Evolutionary conservation across 495 filamentous ascomycete species (phyloP).

Genomic region (Rhizodiscina lignyota): DNA sequence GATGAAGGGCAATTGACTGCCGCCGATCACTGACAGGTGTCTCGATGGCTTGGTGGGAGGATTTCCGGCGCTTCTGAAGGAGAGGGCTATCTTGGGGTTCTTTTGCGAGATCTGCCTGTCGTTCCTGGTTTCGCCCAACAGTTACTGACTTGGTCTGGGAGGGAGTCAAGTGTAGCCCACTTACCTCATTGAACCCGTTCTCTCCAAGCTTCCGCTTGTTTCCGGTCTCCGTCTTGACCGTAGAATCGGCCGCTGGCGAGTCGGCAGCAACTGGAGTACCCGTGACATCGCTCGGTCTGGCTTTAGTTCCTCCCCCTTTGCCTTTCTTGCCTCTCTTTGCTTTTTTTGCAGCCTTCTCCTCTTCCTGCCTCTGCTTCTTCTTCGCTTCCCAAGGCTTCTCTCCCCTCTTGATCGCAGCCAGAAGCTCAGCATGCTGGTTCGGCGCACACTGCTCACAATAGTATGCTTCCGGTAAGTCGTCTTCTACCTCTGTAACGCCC

Average conservation of each 20-base stretch:
- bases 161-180: too few species aligned
- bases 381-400: conserved; percentile 76
- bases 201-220: not conserved
- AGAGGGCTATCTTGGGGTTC: not conserved
- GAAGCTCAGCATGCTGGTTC: conserved; percentile 57
- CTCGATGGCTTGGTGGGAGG: not conserved
- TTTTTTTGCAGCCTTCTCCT: conserved; percentile 7
- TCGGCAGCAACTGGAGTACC: not conserved
- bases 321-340: conserved; percentile 17
- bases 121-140: not conserved
- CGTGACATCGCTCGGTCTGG: conserved; percentile 1
- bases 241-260: not conserved
- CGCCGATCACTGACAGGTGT: conserved; percentile 6
- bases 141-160: too few species aligned
- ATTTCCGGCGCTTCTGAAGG: not conserved
- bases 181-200: too few species aligned
- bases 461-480: conserved; percentile 62
- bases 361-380: conserved; percentile 13
- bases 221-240: not conserved
- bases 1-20: conserved; percentile 11
- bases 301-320: not conserved
- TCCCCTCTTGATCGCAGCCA: conserved; percentile 56
- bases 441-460: conserved; percentile 83
- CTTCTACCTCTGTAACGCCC: conserved; percentile 60
- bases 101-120: not conserved